phyloP scores from a whole-genome alignment of 2,329 filamentous ascomycete species.

The Aspergillus ibericus region DNA sequence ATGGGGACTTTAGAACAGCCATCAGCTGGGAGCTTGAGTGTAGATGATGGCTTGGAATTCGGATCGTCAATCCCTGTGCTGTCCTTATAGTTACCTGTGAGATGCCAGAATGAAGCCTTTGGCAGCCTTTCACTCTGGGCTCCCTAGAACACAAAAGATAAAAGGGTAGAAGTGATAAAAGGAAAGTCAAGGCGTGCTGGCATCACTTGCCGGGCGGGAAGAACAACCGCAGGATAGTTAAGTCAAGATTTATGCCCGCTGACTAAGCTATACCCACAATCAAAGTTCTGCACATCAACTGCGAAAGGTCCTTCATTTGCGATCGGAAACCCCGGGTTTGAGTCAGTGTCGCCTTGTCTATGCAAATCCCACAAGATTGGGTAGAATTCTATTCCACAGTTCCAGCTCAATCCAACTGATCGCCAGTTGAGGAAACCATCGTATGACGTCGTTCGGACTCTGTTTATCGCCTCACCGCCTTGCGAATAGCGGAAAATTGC shows the following conservation, averaged over 20 bases:
- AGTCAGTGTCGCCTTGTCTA: background rate
- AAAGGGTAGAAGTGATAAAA: background rate
- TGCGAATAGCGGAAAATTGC: background rate
- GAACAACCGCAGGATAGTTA: too few species aligned
- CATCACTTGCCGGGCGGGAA: background rate
- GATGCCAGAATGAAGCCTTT: too few species aligned
- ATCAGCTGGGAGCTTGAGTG: background rate
- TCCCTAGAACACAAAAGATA: too few species aligned
- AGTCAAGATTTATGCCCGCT: background rate
- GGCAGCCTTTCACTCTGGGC: too few species aligned
- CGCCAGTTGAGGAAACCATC: background rate
- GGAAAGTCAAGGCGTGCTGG: background rate
- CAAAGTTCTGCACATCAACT: background rate
- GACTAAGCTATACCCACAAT: background rate
- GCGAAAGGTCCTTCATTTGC: background rate
- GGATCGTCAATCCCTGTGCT: background rate
- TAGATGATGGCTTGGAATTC: background rate
- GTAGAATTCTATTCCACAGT: background rate
- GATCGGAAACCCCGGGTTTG: background rate
- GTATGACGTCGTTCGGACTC: background rate
- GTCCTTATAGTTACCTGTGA: too few species aligned
- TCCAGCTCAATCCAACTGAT: background rate
- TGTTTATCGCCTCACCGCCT: background rate
- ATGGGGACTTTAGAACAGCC: too few species aligned
- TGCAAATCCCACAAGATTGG: background rate